phyloP scores from a whole-genome alignment of 768 basidiomycete species.

The Lanmaoa pseudosensibilis region DNA sequence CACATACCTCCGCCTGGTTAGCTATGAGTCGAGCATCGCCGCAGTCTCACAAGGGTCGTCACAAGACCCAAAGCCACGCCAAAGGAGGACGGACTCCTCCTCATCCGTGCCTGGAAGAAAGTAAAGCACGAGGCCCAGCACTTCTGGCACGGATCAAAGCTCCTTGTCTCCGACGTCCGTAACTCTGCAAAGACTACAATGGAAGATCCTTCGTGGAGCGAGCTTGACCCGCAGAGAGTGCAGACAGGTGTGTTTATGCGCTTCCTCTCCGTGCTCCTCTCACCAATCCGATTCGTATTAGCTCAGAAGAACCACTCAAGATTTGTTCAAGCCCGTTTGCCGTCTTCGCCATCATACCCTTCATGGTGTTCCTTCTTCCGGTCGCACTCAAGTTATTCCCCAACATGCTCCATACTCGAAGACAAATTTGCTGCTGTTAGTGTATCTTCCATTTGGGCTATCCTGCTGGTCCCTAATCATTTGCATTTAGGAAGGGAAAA shows the following conservation, averaged over 20 bases:
- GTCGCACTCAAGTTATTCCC: conserved; percentile 97
- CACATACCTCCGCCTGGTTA: conserved; percentile 4
- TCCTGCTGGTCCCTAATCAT: not conserved
- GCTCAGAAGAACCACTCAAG: conserved; percentile 92
- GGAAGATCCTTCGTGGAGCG: conserved; percentile 91
- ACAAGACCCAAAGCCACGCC: conserved; percentile 48
- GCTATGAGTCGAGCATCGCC: conserved; percentile 12
- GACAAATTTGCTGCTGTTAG: conserved; percentile 91
- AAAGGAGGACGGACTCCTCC: conserved; percentile 47
- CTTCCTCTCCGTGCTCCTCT: not conserved
- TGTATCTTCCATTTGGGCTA: not conserved
- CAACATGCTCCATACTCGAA: conserved; percentile 98
- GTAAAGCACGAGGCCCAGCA: conserved; percentile 95
- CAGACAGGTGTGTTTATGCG: conserved; percentile 64
- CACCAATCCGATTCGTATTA: conserved; percentile 31
- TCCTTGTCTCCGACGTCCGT: conserved; percentile 90
- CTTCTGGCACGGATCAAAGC: conserved; percentile 96
- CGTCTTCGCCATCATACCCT: conserved; percentile 92
- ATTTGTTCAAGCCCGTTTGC: conserved; percentile 92
- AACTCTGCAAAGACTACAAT: conserved; percentile 85
- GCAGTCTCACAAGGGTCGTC: conserved; percentile 20
- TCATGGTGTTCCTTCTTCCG: conserved; percentile 96
- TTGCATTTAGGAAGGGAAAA: conserved; percentile 85
- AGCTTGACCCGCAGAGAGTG: conserved; percentile 89
- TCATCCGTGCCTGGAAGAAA: conserved; percentile 79